Conservation (phyloP, 805 yeast species). For the Torulaspora franciscae region DNA sequence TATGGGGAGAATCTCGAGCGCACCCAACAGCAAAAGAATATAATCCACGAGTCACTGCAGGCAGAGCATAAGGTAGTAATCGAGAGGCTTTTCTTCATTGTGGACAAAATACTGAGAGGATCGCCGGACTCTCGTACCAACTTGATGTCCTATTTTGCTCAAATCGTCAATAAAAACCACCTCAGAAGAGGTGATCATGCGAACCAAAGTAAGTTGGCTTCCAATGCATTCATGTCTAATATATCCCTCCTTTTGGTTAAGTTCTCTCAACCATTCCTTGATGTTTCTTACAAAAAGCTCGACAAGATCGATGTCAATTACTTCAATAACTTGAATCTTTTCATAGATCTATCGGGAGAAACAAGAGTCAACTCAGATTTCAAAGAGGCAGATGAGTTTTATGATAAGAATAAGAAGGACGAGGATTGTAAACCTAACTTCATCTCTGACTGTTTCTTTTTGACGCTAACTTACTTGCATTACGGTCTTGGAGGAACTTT, state of each 20-base stretch:
- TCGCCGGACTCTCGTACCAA: conserved; percentile 58
- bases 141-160: conserved; percentile 64
- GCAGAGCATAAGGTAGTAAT: conserved; percentile 55
- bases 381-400: conserved; percentile 60
- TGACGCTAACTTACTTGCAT: conserved; percentile 73
- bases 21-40: conserved; percentile 42
- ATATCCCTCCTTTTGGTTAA: conserved; percentile 60
- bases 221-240: conserved; percentile 81
- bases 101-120: conserved; percentile 72
- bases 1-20: conserved; percentile 34
- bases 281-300: conserved; percentile 57
- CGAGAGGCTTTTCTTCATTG: conserved; percentile 61
- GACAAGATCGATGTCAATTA: conserved; percentile 74
- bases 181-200: conserved; percentile 84
- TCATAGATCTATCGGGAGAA: conserved; percentile 71
- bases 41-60: conserved; percentile 56
- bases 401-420: conserved; percentile 38
- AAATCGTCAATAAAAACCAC: conserved; percentile 75
- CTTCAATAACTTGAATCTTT: conserved; percentile 46
- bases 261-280: conserved; percentile 81
- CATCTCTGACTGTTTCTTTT: conserved; percentile 83
- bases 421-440: conserved; percentile 52
- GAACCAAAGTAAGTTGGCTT: conserved; percentile 56
- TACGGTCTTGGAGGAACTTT: conserved; percentile 84
- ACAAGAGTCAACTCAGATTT: conserved; percentile 76